A percentile compares a stretch with the other conserved stretches of the same genome.
These are phyloP conservation scores for Verruconis gallopava DNA, from an alignment of 2,329 filamentous ascomycete species.

Conservation along the genomic window DNA sequence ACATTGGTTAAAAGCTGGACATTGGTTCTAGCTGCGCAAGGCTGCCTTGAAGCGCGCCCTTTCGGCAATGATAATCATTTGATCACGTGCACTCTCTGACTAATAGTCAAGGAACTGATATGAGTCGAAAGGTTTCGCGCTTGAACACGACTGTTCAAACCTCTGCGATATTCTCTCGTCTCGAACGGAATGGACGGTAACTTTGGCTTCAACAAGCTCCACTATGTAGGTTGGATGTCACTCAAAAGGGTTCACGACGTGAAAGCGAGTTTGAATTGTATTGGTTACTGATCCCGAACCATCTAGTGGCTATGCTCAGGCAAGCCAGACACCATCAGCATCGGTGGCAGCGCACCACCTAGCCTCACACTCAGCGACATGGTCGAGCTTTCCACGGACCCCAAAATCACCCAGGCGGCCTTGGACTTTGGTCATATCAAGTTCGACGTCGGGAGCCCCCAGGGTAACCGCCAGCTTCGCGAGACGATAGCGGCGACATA, in stretches of 20 bases:
- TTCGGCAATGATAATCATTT: no score
- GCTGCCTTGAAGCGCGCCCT: no score
- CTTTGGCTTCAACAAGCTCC: background rate
- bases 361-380: background rate
- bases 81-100: no score
- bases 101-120: no score
- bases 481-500: background rate
- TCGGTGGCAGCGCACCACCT: slow-evolving; percentile 1
- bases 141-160: no score
- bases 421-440: background rate
- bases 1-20: no score
- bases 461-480: background rate
- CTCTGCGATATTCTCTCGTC: no score
- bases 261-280: no score
- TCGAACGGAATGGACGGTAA: background rate
- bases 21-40: no score
- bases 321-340: background rate
- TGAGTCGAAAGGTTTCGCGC: no score
- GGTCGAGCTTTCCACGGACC: background rate
- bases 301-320: background rate
- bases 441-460: background rate
- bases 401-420: background rate
- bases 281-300: no score
- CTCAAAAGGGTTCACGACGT: background rate
- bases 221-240: background rate